Percentiles rank a stretch among this genome's conserved stretches.
phyloP scores from a whole-genome alignment of 1,139 yeast species.

The Eremothecium coryli region DNA sequence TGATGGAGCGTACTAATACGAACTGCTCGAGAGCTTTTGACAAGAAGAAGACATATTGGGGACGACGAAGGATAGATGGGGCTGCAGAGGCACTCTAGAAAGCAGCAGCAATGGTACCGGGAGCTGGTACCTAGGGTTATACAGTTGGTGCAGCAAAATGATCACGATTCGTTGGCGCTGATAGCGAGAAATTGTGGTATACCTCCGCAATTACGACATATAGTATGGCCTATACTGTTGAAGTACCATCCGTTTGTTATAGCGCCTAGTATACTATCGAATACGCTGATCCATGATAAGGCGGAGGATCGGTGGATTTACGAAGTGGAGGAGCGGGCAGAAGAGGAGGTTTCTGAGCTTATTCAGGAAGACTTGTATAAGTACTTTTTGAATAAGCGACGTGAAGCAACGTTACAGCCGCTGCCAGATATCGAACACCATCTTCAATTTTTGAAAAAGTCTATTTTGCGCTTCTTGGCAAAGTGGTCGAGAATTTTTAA shows the following conservation, averaged over 20 bases:
- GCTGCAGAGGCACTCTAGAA: slow-evolving; percentile 21
- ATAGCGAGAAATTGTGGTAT: slow-evolving; percentile 77
- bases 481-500: slow-evolving; percentile 76
- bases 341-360: slow-evolving; percentile 17
- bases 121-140: slow-evolving; percentile 22
- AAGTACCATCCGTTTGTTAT: slow-evolving; percentile 79
- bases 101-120: slow-evolving; percentile 24
- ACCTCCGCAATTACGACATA: slow-evolving; percentile 71
- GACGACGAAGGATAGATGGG: slow-evolving; percentile 2
- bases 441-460: slow-evolving; percentile 48
- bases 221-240: slow-evolving; percentile 77
- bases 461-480: slow-evolving; percentile 53
- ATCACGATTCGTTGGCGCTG: slow-evolving; percentile 47
- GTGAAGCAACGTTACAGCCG: slow-evolving; percentile 5
- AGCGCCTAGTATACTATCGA: slow-evolving; percentile 63
- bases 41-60: too few species aligned
- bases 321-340: slow-evolving; percentile 10
- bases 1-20: too few species aligned
- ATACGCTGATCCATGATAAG: slow-evolving; percentile 24
- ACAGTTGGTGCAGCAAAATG: slow-evolving; percentile 27
- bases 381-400: slow-evolving; percentile 23
- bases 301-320: slow-evolving; percentile 12
- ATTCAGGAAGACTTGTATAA: slow-evolving; percentile 27
- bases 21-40: too few species aligned
- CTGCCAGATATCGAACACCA: slow-evolving; percentile 30